These are phyloP conservation scores for Colletotrichum graminicola DNA, from an alignment of 2,329 filamentous ascomycete genomes.

Conservation along the genomic window DNA sequence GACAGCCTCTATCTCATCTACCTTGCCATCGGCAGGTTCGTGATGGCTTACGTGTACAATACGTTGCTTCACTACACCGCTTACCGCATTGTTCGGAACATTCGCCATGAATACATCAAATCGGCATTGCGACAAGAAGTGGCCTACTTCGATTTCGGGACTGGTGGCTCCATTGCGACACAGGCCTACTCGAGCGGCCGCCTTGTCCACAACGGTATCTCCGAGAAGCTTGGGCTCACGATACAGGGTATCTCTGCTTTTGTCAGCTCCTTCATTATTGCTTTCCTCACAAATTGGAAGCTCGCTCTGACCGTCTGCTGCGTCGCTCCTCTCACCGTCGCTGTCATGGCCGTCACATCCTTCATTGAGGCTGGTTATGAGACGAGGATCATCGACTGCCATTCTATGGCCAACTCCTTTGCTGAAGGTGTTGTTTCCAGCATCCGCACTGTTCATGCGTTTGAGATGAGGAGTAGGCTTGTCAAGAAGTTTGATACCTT, in stretches of 20 bases:
- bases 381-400: not conserved
- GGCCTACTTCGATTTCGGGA: not conserved
- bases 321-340: not conserved
- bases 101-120: not conserved
- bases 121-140: not conserved
- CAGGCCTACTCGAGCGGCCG: conserved; percentile 59
- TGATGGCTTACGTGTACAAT: not conserved
- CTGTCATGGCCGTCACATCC: not conserved
- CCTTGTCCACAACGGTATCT: conserved; percentile 55
- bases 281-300: not conserved
- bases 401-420: not conserved
- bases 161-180: conserved; percentile 51
- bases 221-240: conserved; percentile 54
- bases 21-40: not conserved
- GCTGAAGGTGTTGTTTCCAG: not conserved
- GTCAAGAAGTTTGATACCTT: not conserved
- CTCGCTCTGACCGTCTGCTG: not conserved
- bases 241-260: conserved; percentile 55
- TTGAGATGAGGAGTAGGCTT: not conserved
- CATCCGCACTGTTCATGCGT: not conserved
- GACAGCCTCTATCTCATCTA: not conserved
- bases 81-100: not conserved
- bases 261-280: conserved; percentile 51
- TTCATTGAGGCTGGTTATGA: not conserved
- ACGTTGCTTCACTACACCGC: not conserved